Base-by-base conservation (phyloP, 805 yeast species). In the Starmerella asiatica region DNA sequence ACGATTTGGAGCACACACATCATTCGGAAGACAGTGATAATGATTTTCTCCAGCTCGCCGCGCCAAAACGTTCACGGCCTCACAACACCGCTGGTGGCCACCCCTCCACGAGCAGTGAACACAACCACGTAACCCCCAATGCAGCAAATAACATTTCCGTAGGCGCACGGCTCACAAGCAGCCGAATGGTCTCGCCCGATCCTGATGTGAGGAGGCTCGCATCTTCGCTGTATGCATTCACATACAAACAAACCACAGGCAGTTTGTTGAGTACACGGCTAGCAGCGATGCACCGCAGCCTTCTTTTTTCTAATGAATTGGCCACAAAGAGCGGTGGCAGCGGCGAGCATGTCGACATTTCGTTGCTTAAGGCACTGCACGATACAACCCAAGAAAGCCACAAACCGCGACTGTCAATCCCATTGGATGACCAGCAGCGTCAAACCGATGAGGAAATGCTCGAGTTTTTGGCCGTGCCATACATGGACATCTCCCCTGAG, bases 191-290 rank as follows among this genome's bases (percentile, higher is more conserved):
- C 11, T 23, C 26, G 26, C 7, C 26, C 7, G 26, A 23, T 11
- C 9, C 11, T 7, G 32, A 30, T 20, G 16, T 16, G 5, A 21
- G 21, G 9, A 5, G 27, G 14, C 30, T 38, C 31, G 23, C 42
- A 12, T 18, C 14, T 17, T 42, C 47, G 20, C 38, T 33, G 5
- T 50, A 42, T 29, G 42, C 53, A 4, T 50, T 38, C 39, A 43
- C 55, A 11, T 52, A 49, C 32, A 42, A 50, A 3, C 41, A 43
- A n/a, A 43, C 36, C 14, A 47, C 49, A 8, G 40, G 45, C 3
- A 29, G 44, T 18, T 32, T 51, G 19, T 39, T 50, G 8, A 23
- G 30, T 18, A 31, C 52, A n/a, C 45, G 56, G 21, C 38, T 52
- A 15, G 19, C 36, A 14, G 45, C 49, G 9, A 43, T 52, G 46